Percentiles rank a stretch among this genome's conserved stretches.
Evolutionary conservation across 345 rosid species (phyloP).

Genomic region (Populus deltoides): DNA sequence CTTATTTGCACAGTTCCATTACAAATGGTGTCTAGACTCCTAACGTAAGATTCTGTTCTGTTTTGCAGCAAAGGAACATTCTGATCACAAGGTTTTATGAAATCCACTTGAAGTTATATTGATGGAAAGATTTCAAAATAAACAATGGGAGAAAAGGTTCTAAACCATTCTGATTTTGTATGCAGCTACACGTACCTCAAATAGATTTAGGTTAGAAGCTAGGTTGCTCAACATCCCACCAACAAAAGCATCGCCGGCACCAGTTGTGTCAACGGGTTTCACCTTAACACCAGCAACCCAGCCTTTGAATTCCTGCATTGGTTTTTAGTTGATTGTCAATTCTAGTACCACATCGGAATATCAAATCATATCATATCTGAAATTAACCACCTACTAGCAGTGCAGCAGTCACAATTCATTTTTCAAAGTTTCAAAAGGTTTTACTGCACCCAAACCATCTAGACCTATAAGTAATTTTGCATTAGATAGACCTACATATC

Average conservation of each 20-base stretch:
- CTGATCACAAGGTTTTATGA: background rate
- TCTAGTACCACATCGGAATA: background rate
- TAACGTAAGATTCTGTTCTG: background rate
- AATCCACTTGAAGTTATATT: background rate
- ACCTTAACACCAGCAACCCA: slow-evolving; percentile 32
- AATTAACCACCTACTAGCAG: slow-evolving; percentile 1
- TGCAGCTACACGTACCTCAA: slow-evolving; percentile 20
- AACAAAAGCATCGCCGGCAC: slow-evolving; percentile 46
- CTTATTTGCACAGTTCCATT: too few relatives aligned
- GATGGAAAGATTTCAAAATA: background rate
- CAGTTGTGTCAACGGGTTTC: slow-evolving; percentile 40
- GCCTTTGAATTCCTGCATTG: slow-evolving; percentile 38
- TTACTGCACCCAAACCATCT: background rate
- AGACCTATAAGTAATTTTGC: background rate
- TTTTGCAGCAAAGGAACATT: background rate
- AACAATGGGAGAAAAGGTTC: background rate
- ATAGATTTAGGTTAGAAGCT: slow-evolving; percentile 24
- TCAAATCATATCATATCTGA: background rate
- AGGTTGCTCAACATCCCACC: slow-evolving; percentile 36
- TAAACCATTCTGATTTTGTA: background rate
- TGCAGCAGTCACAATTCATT: background rate
- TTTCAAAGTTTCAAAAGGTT: background rate
- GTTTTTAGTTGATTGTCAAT: background rate
- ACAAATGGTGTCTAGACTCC: background rate
- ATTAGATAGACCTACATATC: background rate